Evolutionary conservation across 495 filamentous ascomycete genomes (phyloP), one percentile per base, ranked within the genome.

Genomic region (Daldinia grandis): DNA sequence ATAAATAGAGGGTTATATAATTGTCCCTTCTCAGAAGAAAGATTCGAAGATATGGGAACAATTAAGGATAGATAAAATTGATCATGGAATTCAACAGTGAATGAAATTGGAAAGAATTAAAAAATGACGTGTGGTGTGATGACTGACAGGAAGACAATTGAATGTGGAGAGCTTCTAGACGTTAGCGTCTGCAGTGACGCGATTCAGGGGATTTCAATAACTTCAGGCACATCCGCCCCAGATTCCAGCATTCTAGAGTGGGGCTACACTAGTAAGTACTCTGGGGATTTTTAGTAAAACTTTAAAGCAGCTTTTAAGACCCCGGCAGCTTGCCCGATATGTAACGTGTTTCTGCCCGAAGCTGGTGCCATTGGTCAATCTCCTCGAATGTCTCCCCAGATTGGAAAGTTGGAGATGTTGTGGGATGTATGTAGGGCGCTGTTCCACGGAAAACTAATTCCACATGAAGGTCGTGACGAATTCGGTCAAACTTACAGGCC

Each of bases 41-140:
- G 17, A 14, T 12, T 35, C 0, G 10, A 56, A 8, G 4, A 37
- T 56, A 17, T 14, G 9, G n/a, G 14, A 17, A 31, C 0, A 7
- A 30, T 28, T n/a, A 54, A 25, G 27, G 24, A 10, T 15, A 50
- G 24, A 15, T 54, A 54, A 9, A 21, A 35, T 15, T 35, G 27
- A 4, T 56, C 28, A 56, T 53, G 25, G 27, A 10, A 21, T 56
- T 56, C 5, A 33, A 2, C 14, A 17, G 3, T 31, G 6, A 35
- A 2, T 31, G 6, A 35, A 35, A 31, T 56, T 35, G 53, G 25
- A 53, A 10, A 35, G 37, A 68, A 37, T 68, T 44, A 40, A 50
- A 50, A 54, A 44, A 73, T 68, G 70, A 73, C 70, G 69, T 68
- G 64, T 61, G 64, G 69, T 51, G 24, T 27, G 28, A 15, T 62